Evolutionary conservation across 176 grass and related monocot genomes (phyloP), one percentile per base, ranked within the genome.

Genomic region (Aegilops tauschii): DNA sequence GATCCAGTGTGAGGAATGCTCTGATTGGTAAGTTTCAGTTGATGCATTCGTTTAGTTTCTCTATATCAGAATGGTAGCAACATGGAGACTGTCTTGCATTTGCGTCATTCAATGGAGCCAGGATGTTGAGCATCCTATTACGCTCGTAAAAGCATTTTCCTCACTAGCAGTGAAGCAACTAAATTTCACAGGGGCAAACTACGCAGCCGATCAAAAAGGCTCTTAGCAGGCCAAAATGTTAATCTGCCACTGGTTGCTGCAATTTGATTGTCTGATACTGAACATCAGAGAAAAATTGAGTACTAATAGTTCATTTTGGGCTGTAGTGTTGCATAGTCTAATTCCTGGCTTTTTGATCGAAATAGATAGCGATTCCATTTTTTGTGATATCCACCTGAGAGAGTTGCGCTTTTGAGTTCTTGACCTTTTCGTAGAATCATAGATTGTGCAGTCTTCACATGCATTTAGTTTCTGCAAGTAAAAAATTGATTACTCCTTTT

Each of bases 1-100:
- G 96, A 95, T 98, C 58, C 96, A 98, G 39, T 98, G 96, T 10
- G 96, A 94, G 69, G 88, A 90, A 64, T 95, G 93, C 70, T 95
- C 90, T 86, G 96, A 98, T 83, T 98, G 96, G 96, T 98, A 67
- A 83, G 93, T 86, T 68, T 52, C 29, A 66, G 39, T 14, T 54
- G 21, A 66, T 67, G 79, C 62, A 67, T 64, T 64, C 17, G 1
- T 31, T 29, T 62, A 62, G 5, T 73, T 83, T 39, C 82, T 61
- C 32, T 83, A 61, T 42, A 73, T 29, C 27, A 11, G 14, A 29
- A 83, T 4, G 9, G 36, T 62, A 20, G 8, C 9, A 72, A 72
- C 59, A 2, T 3, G 9, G 50, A 40, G 54, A 21, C 59, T 72
- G 40, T 87, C 54, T 75, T 69, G 50, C 58, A 75, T 65, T 83